Evolutionary conservation across 768 basidiomycete genomes (phyloP), one percentile per base, ranked within the genome.

Genomic region (Lactifluus volemus): DNA sequence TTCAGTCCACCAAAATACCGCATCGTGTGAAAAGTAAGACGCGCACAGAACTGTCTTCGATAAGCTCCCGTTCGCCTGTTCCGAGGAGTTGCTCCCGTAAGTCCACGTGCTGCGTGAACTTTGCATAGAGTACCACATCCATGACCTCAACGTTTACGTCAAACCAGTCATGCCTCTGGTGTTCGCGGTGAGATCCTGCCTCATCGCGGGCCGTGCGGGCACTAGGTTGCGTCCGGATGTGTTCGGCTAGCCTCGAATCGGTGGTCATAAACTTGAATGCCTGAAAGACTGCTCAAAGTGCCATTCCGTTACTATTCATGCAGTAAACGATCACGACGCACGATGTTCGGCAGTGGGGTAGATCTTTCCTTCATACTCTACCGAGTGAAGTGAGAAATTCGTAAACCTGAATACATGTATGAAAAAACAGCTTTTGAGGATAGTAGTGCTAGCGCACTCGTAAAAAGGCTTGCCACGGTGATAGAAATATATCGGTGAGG

Each of bases 21-120:
- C 45, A 48, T 50, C 62, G 50, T 65, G 67, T 65, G 67, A 57
- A 67, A 67, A 11, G 45, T 29, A 30, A 21, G 42, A 39, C n/a
- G 6, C 49, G 42, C 61, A 65, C 68, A 64, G 59, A 54, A 53
- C 76, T 72, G 56, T 75, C 73, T 67, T 77, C 73, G 38, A 74
- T 70, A 29, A 77, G 72, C 49, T 75, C 72, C 49, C 75, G 73
- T 49, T 63, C 54, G 2, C 74, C 75, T 0, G 76, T 77, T 10
- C 63, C 68, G 41, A 77, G 72, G 56, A 77, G 72, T 47, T 72
- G 69, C 19, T 60, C 57, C 32, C 69, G 71, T 60, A 79, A 63
- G 51, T 73, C 68, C 3, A 62, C 66, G 55, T 79, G 75, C 65
- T 79, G 78, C 44, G 69, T 72, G 65, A 79, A 77, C 64, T 77